Evolutionary conservation across 371 early-diverging fungal genomes (phyloP), one percentile per base, ranked within the genome.

Genomic region (Rhizomucor pusillus): DNA sequence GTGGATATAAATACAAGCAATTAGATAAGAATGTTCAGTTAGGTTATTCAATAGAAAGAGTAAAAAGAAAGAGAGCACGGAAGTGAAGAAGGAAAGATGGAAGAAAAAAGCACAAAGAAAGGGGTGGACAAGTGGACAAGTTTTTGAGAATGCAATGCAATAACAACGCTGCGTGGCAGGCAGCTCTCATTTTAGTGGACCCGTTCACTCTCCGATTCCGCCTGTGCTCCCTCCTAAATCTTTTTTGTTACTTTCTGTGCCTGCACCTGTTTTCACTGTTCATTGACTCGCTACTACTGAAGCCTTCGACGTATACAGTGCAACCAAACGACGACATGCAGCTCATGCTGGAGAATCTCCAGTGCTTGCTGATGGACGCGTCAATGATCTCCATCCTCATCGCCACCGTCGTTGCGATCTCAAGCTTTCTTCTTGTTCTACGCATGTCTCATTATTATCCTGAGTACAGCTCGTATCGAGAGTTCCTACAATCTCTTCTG

Each of bases 321-420:
- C 23, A 51, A 12, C 24, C 12, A 10, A 23, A 37, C 5, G 39
- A 18, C 29, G 19, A n/a, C 19, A 56, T 56, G 56, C 56, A 56
- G 49, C 39, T 57, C 49, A 60, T 63, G 20, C 60, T 60, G 56
- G 60, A 60, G 36, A 22, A 25, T 40, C 51, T 67, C 63, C 67
- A 67, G 60, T 24, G 57, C 44, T 48, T 63, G n/a, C 52, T 67
- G 47, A 57, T 48, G 34, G 63, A 62, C 33, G 36, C 57, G 16
- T 44, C 60, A 34, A 48, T 23, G 18, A 57, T 59, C 34, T 56
- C 60, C 46, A 60, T 60, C 20, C 36, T 63, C 19, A 43, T 60
- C 29, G 45, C 57, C 13, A 52, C 47, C 11, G 22, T 55, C 18
- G 44, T 58, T 18, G 57, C 49, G 1, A 18, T 57, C 13, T 33